Evolutionary conservation across 2,329 filamentous ascomycete genomes (phyloP).

Genomic region (Eutypella sp.): DNA sequence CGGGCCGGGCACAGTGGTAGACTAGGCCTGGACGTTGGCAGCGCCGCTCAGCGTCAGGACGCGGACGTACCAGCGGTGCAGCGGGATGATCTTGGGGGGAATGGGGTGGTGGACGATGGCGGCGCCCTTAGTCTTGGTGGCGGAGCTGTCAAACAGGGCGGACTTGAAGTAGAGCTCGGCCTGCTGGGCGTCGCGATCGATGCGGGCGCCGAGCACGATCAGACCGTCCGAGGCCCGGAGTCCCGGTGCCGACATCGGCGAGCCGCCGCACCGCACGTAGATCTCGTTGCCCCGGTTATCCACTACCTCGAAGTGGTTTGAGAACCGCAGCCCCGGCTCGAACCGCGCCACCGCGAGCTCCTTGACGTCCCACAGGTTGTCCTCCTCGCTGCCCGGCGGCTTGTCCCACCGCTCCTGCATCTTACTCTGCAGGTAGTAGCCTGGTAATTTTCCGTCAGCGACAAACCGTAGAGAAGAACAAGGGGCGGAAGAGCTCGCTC

Average conservation of each 20-base stretch:
- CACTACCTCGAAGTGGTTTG: conserved; percentile 30
- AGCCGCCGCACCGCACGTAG: conserved; percentile 25
- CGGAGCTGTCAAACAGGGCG: conserved; percentile 24
- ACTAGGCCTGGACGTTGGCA: conserved; percentile 20
- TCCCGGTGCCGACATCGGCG: conserved; percentile 21
- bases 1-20: no score
- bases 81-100: conserved; percentile 20
- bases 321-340: conserved; percentile 23
- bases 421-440: conserved; percentile 36
- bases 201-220: conserved; percentile 24
- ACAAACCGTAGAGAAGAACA: no score
- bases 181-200: conserved; percentile 23
- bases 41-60: conserved; percentile 22
- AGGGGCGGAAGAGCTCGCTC: no score
- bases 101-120: conserved; percentile 17
- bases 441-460: conserved; percentile 33
- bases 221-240: conserved; percentile 26
- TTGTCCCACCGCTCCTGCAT: conserved; percentile 27
- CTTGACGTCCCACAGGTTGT: conserved; percentile 23
- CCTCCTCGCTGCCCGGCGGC: conserved; percentile 25
- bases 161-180: conserved; percentile 27
- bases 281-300: conserved; percentile 24
- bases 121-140: conserved; percentile 12
- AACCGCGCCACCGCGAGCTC: conserved; percentile 24
- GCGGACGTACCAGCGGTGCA: conserved; percentile 26